phyloP scores from a whole-genome alignment of 768 basidiomycete species.

The Tulasnella sp. region DNA sequence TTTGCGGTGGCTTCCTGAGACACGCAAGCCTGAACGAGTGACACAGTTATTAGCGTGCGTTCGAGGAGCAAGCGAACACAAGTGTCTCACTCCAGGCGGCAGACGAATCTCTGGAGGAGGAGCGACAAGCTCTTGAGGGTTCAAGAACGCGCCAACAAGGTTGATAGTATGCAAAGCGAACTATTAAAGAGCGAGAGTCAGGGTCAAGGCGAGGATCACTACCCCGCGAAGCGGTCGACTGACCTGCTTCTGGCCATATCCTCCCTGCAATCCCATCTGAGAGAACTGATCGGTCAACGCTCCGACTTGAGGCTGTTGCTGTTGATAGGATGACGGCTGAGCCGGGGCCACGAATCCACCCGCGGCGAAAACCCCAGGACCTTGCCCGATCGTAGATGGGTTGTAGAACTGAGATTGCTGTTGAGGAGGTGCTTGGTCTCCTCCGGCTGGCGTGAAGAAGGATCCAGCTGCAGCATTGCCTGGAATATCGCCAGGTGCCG shows the following conservation, averaged over 20 bases:
- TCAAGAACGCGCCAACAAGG: constrained; percentile 84
- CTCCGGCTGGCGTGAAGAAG: constrained; percentile 28
- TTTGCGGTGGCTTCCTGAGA: constrained; percentile 70
- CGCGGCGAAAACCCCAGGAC: background rate
- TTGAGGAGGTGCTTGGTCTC: constrained; percentile 20
- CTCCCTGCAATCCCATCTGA: constrained; percentile 60
- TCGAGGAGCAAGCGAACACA: constrained; percentile 1
- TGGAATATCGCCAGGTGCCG: constrained; percentile 28
- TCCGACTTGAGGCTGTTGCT: constrained; percentile 16
- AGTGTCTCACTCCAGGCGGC: constrained; percentile 52
- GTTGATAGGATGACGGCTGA: constrained; percentile 20
- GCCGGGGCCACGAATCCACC: constrained; percentile 14
- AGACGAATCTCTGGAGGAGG: constrained; percentile 85
- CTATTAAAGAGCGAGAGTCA: constrained; percentile 17
- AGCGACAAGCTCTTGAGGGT: constrained; percentile 68
- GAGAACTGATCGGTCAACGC: constrained; percentile 69
- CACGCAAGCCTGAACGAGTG: constrained; percentile 40
- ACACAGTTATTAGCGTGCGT: background rate
- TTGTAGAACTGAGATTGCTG: background rate
- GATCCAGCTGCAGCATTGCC: constrained; percentile 34
- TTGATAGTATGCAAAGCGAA: constrained; percentile 79
- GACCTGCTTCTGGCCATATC: constrained; percentile 46
- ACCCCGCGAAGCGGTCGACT: background rate
- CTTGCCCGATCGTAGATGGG: background rate
- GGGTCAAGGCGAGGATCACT: background rate